These are phyloP conservation scores for Nephelium lappaceum DNA, from an alignment of 345 rosid species.

Conservation along the genomic window DNA sequence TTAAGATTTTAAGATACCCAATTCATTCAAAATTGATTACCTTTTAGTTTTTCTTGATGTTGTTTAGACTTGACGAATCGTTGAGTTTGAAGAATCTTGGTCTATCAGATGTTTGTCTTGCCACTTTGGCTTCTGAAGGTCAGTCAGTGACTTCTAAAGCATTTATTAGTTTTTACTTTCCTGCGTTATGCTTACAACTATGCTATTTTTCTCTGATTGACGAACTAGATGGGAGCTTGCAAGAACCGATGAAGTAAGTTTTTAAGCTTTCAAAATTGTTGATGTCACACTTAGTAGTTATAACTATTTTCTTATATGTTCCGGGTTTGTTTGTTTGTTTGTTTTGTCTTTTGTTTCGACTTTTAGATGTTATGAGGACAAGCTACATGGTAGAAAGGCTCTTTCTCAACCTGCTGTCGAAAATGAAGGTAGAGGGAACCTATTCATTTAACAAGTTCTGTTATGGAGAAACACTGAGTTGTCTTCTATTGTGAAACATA, in stretches of 20 bases:
- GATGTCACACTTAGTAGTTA: no score
- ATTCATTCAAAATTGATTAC: background rate
- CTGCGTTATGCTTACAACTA: conserved; percentile 5
- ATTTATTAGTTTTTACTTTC: conserved; percentile 3
- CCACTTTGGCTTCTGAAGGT: conserved; percentile 67
- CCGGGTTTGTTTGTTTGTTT: no score
- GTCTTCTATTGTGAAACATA: conserved; percentile 12
- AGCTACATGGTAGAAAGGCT: no score
- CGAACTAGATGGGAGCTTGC: conserved; percentile 28
- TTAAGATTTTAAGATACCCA: background rate
- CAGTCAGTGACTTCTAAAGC: background rate
- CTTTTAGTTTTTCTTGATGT: conserved; percentile 33
- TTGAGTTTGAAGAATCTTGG: conserved; percentile 66
- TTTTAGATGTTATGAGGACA: no score
- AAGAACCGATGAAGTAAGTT: conserved; percentile 28
- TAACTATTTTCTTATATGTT: no score
- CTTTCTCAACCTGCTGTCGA: no score
- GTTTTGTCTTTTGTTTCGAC: no score
- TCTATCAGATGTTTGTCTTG: conserved; percentile 54
- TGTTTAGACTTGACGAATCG: conserved; percentile 62
- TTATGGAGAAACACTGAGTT: background rate
- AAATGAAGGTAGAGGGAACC: background rate
- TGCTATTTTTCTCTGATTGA: conserved; percentile 15
- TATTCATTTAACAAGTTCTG: background rate
- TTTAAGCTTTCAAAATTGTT: no score